These are phyloP conservation scores for Coemansia sp. DNA, from an alignment of 192 early-diverging fungal species.

Conservation along the genomic window DNA sequence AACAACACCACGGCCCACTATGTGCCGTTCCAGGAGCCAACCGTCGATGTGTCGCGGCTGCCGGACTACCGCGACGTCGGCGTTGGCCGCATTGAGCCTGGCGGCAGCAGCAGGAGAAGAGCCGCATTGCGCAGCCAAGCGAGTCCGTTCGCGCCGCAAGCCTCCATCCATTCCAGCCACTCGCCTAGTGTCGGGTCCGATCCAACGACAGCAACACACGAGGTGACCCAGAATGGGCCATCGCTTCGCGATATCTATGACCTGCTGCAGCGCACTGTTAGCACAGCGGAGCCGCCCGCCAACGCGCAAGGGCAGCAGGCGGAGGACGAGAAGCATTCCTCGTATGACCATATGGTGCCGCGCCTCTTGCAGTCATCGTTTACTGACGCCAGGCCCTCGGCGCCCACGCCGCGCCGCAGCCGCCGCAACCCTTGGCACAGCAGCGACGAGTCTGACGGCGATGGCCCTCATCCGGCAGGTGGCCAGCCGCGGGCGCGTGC, in stretches of 20 bases:
- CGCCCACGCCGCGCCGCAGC: conserved; percentile 46
- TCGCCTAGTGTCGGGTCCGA: not conserved
- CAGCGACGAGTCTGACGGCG: not conserved
- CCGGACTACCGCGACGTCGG: conserved; percentile 29
- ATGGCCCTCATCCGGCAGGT: not conserved
- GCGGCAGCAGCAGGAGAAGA: not conserved
- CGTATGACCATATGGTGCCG: conserved; percentile 7
- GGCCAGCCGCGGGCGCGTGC: conserved; percentile 19
- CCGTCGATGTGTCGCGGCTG: conserved; percentile 39
- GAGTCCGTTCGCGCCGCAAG: not conserved
- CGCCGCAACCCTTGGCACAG: conserved; percentile 5
- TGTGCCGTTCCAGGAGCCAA: conserved; percentile 56
- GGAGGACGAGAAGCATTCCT: not conserved
- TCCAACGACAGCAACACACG: not conserved
- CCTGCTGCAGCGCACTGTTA: conserved; percentile 30
- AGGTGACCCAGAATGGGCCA: conserved; percentile 15
- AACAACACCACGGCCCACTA: conserved; percentile 16
- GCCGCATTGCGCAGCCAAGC: not conserved
- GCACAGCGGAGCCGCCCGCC: not conserved
- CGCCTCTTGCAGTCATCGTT: conserved; percentile 12
- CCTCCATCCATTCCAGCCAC: not conserved
- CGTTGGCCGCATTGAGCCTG: conserved; percentile 5
- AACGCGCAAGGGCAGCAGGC: not conserved
- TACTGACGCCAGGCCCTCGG: conserved; percentile 15
- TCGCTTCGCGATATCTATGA: conserved; percentile 46